A percentile compares a stretch with the other conserved stretches of the same genome.
Conservation (phyloP, 768 basidiomycete species). For the Multifurca ochricompacta region DNA sequence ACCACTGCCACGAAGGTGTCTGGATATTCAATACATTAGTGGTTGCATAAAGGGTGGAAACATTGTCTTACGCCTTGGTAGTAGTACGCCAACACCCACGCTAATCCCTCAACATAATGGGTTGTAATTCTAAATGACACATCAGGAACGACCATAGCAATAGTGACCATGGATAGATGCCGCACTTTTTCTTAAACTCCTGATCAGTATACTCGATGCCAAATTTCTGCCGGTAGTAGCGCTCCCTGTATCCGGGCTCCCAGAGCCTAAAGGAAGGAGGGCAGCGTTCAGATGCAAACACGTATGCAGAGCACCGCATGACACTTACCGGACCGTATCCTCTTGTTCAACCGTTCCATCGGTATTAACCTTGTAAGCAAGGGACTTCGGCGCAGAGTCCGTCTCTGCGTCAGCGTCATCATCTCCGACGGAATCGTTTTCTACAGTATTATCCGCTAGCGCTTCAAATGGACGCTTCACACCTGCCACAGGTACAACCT, state of each 20-base stretch:
- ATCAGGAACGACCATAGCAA: constrained; percentile 3
- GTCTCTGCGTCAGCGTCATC: constrained; percentile 22
- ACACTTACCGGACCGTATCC: constrained; percentile 80
- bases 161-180: neutral
- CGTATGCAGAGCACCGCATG: neutral
- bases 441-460: neutral
- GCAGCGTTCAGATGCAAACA: constrained; percentile 14
- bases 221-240: constrained; percentile 95
- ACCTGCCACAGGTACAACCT: constrained; percentile 24
- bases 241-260: constrained; percentile 92
- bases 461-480: constrained; percentile 41
- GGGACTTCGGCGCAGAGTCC: constrained; percentile 36
- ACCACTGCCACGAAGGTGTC: constrained; percentile 98
- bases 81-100: constrained; percentile 96
- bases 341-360: constrained; percentile 94
- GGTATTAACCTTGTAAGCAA: constrained; percentile 69
- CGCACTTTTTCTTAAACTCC: constrained; percentile 68
- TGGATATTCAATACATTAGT: constrained; percentile 21
- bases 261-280: constrained; percentile 82
- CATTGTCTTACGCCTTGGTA: constrained; percentile 80
- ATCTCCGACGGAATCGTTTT: constrained; percentile 25
- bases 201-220: constrained; percentile 61
- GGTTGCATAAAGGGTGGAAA: neutral
- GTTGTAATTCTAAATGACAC: constrained; percentile 53
- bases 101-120: constrained; percentile 87